A percentile compares a stretch with the other conserved stretches of the same genome.
These are phyloP conservation scores for Lecanoromycetidae sp. DNA, from an alignment of 2,329 filamentous ascomycete species.

Conservation along the genomic window DNA sequence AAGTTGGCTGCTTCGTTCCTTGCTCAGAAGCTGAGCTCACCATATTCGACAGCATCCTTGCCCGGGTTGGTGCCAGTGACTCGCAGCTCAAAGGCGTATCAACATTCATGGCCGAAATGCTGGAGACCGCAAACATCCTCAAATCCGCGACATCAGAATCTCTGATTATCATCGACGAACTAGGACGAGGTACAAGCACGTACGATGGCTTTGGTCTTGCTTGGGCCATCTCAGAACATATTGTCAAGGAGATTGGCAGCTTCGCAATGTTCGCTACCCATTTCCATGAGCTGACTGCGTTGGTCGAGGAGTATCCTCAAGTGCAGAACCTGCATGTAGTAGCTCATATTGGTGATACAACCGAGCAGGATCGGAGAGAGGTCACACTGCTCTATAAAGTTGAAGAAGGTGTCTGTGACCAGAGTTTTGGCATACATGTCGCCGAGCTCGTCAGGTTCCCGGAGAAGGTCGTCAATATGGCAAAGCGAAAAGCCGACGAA, in stretches of 20 bases:
- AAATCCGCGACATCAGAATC: conserved; percentile 93
- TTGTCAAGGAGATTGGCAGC: conserved; percentile 86
- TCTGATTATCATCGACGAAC: conserved; percentile 95
- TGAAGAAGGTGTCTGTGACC: conserved; percentile 87
- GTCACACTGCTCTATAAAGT: conserved; percentile 97
- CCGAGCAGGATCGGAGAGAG: conserved; percentile 52
- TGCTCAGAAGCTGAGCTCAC: conserved; percentile 82
- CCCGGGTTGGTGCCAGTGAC: conserved; percentile 88
- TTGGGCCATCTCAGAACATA: conserved; percentile 97
- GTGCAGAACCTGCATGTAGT: conserved; percentile 93
- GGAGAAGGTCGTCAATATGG: conserved; percentile 95
- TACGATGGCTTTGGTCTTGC: conserved; percentile 98
- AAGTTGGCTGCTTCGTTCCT: conserved; percentile 92
- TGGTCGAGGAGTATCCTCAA: conserved; percentile 74
- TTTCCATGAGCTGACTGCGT: conserved; percentile 91
- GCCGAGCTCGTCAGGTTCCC: conserved; percentile 94
- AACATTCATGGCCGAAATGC: conserved; percentile 99
- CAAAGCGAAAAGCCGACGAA: conserved; percentile 97
- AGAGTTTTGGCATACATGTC: conserved; percentile 96
- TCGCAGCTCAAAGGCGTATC: conserved; percentile 95
- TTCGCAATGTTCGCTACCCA: conserved; percentile 95
- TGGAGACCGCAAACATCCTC: conserved; percentile 95
- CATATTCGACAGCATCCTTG: conserved; percentile 93
- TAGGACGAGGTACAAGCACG: conserved; percentile 90
- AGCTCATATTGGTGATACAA: conserved; percentile 61